Conservation (phyloP, 805 yeast species). For the Yamadazyma sp. region DNA sequence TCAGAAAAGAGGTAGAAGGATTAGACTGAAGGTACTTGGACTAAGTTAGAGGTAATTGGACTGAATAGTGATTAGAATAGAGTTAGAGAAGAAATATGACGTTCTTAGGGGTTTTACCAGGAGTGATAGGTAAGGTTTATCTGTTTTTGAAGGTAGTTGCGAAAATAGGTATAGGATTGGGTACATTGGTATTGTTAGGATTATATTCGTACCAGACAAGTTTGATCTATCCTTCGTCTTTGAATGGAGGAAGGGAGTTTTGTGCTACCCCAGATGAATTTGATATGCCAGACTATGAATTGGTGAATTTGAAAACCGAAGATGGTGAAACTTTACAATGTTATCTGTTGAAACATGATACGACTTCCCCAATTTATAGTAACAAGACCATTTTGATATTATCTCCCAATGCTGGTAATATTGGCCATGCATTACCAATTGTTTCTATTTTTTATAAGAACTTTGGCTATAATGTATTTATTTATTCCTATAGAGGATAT, state of each 20-base stretch:
- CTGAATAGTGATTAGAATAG: too few relatives aligned
- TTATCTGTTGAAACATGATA: conserved; percentile 55
- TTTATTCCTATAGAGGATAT: conserved; percentile 89
- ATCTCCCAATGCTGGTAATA: conserved; percentile 95
- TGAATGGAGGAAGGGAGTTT: conserved; percentile 67
- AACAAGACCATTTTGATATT: conserved; percentile 73
- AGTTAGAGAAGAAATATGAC: too few relatives aligned
- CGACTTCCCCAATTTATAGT: conserved; percentile 32
- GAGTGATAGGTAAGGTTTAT: background rate
- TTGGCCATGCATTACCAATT: conserved; percentile 84
- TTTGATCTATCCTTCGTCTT: conserved; percentile 78
- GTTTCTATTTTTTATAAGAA: conserved; percentile 63
- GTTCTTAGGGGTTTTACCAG: background rate
- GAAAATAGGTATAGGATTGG: conserved; percentile 42
- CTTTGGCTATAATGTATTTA: conserved; percentile 72
- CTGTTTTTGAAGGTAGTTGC: conserved; percentile 22
- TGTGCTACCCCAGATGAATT: conserved; percentile 78
- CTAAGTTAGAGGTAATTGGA: too few relatives aligned
- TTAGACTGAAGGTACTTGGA: background rate
- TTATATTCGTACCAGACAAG: conserved; percentile 60
- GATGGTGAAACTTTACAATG: conserved; percentile 72
- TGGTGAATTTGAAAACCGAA: conserved; percentile 53
- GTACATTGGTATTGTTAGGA: conserved; percentile 46
- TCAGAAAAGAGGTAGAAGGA: background rate
- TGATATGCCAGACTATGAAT: conserved; percentile 59